Base-by-base conservation (phyloP, 169 alveolate genomes). In the Plasmodium inui region DNA sequence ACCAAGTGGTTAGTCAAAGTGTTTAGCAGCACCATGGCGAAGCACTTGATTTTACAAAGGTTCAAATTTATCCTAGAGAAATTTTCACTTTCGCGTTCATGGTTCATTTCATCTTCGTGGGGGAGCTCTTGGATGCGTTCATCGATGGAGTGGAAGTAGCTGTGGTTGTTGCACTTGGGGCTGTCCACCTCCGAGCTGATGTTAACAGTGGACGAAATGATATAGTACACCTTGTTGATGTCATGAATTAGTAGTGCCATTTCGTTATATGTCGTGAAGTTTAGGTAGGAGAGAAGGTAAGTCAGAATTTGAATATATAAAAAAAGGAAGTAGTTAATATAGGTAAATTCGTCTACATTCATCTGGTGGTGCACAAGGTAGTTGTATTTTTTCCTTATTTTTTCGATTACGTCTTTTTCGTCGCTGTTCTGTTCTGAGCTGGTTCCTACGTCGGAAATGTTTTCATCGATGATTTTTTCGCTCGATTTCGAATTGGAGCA, bases 291-390 rank as follows among this genome's bases (percentile, higher is more conserved):
- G 22, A 91, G 74, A 1, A 91, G 84, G 53, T 91, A 55, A 1
- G 57, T 37, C 46, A 91, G 32, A 32, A 91, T 82, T 82, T 91
- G 95, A 44, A 91, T 67, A 73, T 91, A 91, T 46, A 91, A 55
- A 82, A 74, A 91, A 46, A 91, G n/a, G 46, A 91, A 91, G 76
- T 91, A 91, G 26, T 80, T 91, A 73, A 91, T 57, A 91, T 79
- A 22, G 39, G 89, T 78, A 61, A 78, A 89, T 79, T 79, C 90
- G 82, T 89, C 94, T 61, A 61, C 34, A 30, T 28, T 89, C 76
- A 79, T 79, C 46, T 79, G n/a, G 71, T 89, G 50, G 44, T 74
- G 79, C 71, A 78, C 44, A n/a, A 89, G 71, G 34, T 89, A 5
- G 19, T 88, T 61, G 82, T 89, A 89, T 46, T 89, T 89, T 79